These are phyloP conservation scores for Gleditsia sinensis DNA, from an alignment of 306 rosid genomes.

Conservation along the genomic window DNA sequence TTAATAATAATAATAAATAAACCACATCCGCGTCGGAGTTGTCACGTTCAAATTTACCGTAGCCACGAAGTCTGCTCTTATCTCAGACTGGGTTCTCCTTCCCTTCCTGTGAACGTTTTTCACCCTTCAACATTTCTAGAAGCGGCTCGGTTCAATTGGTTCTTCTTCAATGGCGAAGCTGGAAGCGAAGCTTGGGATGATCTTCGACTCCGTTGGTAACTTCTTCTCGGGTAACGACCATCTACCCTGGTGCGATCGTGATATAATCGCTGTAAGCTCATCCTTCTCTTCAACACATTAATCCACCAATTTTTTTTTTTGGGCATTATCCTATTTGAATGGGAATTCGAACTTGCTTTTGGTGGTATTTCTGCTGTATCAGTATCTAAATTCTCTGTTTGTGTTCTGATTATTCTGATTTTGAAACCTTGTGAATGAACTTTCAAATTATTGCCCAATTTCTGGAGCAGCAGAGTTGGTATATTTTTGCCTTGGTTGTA, in stretches of 20 bases:
- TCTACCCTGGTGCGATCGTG: constrained; percentile 79
- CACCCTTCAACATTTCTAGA: background rate
- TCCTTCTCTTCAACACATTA: background rate
- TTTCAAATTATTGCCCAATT: background rate
- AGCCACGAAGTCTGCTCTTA: constrained; percentile 1
- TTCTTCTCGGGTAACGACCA: constrained; percentile 82
- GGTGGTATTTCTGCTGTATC: background rate
- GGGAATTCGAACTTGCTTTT: background rate
- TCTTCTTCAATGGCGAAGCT: constrained; percentile 46
- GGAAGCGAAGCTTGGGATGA: constrained; percentile 66
- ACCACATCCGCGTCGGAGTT: too few relatives aligned
- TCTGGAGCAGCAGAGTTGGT: background rate
- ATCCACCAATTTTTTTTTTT: background rate
- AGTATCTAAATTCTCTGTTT: background rate
- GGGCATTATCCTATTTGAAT: background rate
- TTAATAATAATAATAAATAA: too few relatives aligned
- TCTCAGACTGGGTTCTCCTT: background rate
- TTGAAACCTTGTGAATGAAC: background rate
- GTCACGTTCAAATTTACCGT: constrained; percentile 4
- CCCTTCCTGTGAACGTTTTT: background rate
- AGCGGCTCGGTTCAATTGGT: background rate
- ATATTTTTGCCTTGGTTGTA: background rate
- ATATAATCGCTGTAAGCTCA: constrained; percentile 58
- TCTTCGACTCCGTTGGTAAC: constrained; percentile 60
- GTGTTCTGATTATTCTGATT: constrained; percentile 1